A percentile compares a stretch with the other conserved stretches of the same genome.
phyloP scores from a whole-genome alignment of 2,329 filamentous ascomycete species.

The Trichoderma hamatum region DNA sequence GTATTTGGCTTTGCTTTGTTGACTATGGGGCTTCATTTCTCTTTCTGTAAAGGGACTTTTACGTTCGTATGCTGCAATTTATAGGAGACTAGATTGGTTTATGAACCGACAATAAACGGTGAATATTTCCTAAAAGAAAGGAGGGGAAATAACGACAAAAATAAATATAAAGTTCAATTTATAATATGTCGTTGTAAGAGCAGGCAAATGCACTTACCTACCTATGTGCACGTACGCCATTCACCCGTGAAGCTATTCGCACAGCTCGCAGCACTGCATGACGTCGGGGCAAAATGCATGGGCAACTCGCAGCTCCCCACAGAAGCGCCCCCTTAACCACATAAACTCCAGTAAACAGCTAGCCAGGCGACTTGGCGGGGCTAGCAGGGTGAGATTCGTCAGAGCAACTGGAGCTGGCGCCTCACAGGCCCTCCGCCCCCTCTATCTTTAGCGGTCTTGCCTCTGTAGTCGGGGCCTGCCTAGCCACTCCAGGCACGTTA shows the following conservation, averaged over 20 bases:
- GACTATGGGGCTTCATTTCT: background rate
- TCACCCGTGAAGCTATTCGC: constrained; percentile 13
- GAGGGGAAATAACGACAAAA: background rate
- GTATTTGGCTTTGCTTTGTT: background rate
- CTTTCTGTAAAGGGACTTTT: background rate
- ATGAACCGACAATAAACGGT: background rate
- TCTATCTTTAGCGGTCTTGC: constrained; percentile 11
- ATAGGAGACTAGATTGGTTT: background rate
- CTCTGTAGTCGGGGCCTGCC: constrained; percentile 11
- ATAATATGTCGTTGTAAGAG: background rate
- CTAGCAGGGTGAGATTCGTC: constrained; percentile 21
- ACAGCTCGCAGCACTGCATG: background rate
- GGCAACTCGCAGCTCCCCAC: constrained; percentile 17
- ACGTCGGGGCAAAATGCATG: background rate
- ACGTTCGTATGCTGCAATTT: background rate
- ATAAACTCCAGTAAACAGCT: background rate
- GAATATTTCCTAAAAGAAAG: background rate
- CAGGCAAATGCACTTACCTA: background rate
- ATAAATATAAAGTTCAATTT: background rate
- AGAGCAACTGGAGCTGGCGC: constrained; percentile 16
- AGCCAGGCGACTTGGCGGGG: constrained; percentile 14
- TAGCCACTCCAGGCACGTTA: constrained; percentile 4
- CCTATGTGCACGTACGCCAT: background rate
- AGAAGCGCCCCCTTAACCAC: constrained; percentile 5
- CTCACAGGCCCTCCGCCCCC: constrained; percentile 7